These are phyloP conservation scores for Candida yuanshanica DNA, from an alignment of 805 yeast genomes.

Conservation along the genomic window DNA sequence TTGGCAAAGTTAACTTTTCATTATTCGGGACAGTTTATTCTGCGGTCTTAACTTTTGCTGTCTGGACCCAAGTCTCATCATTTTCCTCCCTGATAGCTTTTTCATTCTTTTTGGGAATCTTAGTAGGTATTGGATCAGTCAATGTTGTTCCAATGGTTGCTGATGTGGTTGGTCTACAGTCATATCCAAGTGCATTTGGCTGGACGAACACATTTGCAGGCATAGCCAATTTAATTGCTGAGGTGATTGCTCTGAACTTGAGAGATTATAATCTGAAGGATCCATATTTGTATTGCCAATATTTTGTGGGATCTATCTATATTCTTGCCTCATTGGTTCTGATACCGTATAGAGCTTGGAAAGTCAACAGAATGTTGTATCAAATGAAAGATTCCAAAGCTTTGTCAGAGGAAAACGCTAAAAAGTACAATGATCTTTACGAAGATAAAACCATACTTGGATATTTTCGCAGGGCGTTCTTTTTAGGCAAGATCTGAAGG, in stretches of 20 bases:
- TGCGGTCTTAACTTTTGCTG: constrained; percentile 35
- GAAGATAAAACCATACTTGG: constrained; percentile 4
- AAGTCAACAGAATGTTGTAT: constrained; percentile 37
- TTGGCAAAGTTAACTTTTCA: constrained; percentile 43
- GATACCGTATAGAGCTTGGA: constrained; percentile 45
- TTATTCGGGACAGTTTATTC: constrained; percentile 30
- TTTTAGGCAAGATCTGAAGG: neutral
- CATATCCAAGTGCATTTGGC: constrained; percentile 35
- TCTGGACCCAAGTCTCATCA: constrained; percentile 43
- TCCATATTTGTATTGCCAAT: constrained; percentile 56
- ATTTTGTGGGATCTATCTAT: constrained; percentile 50
- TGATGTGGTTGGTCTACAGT: constrained; percentile 33
- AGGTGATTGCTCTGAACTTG: constrained; percentile 49
- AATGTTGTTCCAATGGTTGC: constrained; percentile 34
- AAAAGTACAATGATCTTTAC: neutral
- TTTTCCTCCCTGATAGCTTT: constrained; percentile 37
- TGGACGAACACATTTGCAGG: constrained; percentile 28
- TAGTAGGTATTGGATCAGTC: constrained; percentile 41
- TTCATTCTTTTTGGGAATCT: constrained; percentile 37
- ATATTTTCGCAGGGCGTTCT: constrained; percentile 12
- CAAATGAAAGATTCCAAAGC: constrained; percentile 11
- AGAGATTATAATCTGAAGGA: constrained; percentile 25
- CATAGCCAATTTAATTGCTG: constrained; percentile 38
- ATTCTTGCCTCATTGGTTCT: constrained; percentile 37
- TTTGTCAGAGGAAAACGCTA: constrained; percentile 1